phyloP scores from a whole-genome alignment of 176 grass and related monocot species.

The Carex myosuroides region DNA sequence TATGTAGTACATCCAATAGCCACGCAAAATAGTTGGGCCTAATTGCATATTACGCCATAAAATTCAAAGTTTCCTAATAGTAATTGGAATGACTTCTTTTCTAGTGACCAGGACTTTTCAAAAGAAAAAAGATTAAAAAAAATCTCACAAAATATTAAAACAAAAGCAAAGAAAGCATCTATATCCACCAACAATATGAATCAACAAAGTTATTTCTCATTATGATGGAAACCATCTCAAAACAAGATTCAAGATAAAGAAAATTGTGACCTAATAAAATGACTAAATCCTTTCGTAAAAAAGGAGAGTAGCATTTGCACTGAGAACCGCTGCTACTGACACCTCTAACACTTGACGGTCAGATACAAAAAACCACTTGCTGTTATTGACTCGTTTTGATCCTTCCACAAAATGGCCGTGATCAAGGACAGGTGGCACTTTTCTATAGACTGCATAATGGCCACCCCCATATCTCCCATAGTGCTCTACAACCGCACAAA shows the following conservation, averaged over 20 bases:
- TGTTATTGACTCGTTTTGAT: constrained; percentile 10
- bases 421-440: constrained; percentile 28
- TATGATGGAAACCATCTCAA: not conserved
- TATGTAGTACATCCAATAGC: not conserved
- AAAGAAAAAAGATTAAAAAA: not conserved
- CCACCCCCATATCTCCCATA: constrained; percentile 70
- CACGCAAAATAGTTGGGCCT: not conserved
- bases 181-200: constrained; percentile 1
- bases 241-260: not conserved
- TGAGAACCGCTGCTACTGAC: constrained; percentile 54
- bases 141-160: not conserved
- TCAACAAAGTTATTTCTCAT: not conserved
- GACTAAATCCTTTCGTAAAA: constrained; percentile 73
- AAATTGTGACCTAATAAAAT: constrained; percentile 3
- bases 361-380: constrained; percentile 71
- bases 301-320: constrained; percentile 66
- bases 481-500: constrained; percentile 76
- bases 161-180: not conserved
- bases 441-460: constrained; percentile 79
- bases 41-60: not conserved
- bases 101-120: not conserved
- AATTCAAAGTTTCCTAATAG: not conserved
- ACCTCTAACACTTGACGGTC: constrained; percentile 54
- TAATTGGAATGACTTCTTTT: not conserved
- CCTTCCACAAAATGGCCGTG: constrained; percentile 17